phyloP scores from a whole-genome alignment of 805 yeast species.

The Lachancea cidri region DNA sequence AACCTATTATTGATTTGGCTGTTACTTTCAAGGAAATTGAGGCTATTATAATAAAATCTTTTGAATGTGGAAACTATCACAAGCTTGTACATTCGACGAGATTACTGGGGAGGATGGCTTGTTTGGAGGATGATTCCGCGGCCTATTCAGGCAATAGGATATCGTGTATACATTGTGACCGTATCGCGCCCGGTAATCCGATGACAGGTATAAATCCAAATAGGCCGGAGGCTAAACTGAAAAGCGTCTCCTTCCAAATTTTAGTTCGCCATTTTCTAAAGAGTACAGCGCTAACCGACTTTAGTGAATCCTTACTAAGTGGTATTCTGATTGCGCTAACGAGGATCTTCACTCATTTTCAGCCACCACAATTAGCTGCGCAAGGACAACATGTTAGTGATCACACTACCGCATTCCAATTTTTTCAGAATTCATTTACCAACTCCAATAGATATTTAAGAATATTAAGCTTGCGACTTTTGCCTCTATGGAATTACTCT shows the following conservation, averaged over 20 bases:
- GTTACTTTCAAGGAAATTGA: slow-evolving; percentile 15
- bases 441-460: slow-evolving; percentile 52
- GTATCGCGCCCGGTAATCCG: slow-evolving; percentile 10
- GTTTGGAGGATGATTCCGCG: slow-evolving; percentile 14
- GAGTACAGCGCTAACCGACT: slow-evolving; percentile 19
- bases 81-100: slow-evolving; percentile 17
- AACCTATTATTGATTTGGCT: slow-evolving; percentile 2
- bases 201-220: slow-evolving; percentile 21
- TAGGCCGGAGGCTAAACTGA: slow-evolving; percentile 26
- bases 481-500: slow-evolving; percentile 46
- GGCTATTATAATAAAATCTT: slow-evolving; percentile 12
- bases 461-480: slow-evolving; percentile 43
- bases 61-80: slow-evolving; percentile 15
- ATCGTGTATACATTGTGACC: slow-evolving; percentile 23
- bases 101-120: slow-evolving; percentile 20
- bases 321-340: slow-evolving; percentile 42
- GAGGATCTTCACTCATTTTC: slow-evolving; percentile 48
- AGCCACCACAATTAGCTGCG: slow-evolving; percentile 40
- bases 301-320: slow-evolving; percentile 33
- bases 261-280: slow-evolving; percentile 24
- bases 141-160: slow-evolving; percentile 8
- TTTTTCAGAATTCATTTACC: slow-evolving; percentile 37
- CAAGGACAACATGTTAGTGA: slow-evolving; percentile 1
- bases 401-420: slow-evolving; percentile 32
- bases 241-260: slow-evolving; percentile 23